Conservation (phyloP, 768 basidiomycete genomes). For the Roridomyces roridus region DNA sequence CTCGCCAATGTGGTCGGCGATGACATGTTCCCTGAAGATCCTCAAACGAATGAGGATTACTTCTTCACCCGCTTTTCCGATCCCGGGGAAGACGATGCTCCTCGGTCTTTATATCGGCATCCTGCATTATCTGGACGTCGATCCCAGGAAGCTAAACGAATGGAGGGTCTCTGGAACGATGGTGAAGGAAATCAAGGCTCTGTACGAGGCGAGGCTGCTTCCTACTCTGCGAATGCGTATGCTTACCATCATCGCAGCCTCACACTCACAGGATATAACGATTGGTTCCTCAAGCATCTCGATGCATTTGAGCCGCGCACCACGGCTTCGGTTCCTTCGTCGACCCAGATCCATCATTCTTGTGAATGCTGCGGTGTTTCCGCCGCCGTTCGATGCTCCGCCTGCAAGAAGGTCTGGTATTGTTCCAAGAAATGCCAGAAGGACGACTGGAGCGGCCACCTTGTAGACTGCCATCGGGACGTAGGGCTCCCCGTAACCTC, state of each 20-base stretch:
- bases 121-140: constrained; percentile 18
- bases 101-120: constrained; percentile 33
- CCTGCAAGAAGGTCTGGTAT: constrained; percentile 28
- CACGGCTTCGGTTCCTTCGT: not conserved
- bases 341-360: not conserved
- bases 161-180: constrained; percentile 33
- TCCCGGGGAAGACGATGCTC: constrained; percentile 15
- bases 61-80: constrained; percentile 28
- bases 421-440: constrained; percentile 30
- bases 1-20: constrained; percentile 26
- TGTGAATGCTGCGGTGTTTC: constrained; percentile 13
- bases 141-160: constrained; percentile 27
- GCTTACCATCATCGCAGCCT: not conserved
- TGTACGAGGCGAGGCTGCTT: constrained; percentile 22
- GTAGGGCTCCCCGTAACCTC: constrained; percentile 22
- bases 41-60: constrained; percentile 32
- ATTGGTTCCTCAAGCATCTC: constrained; percentile 36
- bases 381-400: constrained; percentile 14
- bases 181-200: constrained; percentile 31
- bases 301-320: constrained; percentile 22
- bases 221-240: not conserved
- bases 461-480: constrained; percentile 25
- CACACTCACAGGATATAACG: constrained; percentile 23
- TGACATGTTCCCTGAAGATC: constrained; percentile 29
- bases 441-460: constrained; percentile 27